Evolutionary conservation across 768 basidiomycete species (phyloP), one percentile per base, ranked within the genome.

Genomic region (Collybia sp.): DNA sequence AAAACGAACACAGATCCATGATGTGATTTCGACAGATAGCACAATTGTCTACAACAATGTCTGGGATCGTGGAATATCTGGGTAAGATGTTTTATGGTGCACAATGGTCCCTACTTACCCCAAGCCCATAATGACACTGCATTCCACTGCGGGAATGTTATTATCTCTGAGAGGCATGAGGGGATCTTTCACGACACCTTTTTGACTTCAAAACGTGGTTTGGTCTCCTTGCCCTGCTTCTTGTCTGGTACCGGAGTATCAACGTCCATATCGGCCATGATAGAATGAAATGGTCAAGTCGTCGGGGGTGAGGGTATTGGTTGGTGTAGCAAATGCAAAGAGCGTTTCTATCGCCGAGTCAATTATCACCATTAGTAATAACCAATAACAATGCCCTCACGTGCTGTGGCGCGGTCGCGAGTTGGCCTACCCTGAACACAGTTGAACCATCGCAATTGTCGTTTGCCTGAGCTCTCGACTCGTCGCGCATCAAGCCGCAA

Each of bases 1-100:
- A 8, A 30, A 42, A 70, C 88, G 58, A 57, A 98, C 96, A 99
- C 38, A 98, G 85, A 67, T 99, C 96, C 96, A 99, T 99, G 72
- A 99, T 98, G 62, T 99, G 95, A 65, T 97, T 97, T 66, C 93
- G 83, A 77, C 96, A 99, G 72, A 99, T 99, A 42, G 96, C 96
- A 59, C 96, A 98, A 70, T 97, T 99, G 69, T 98, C 95, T 47
- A 97, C 95, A 49, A 96, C 93, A 60, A 98, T 97, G 64, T 98
- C 94, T 95, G 51, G 38, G 35, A 34, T 43, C 40, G 36, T 30
- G 39, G 40, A n/a, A 50, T 33, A 35, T 37, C 13, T 25, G 8
- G 25, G 25, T 25, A 25, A 44, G 19, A 13, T 30, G 9, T 4
- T 34, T 17, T 19, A 35, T 30, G 17, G 39, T 44, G 25, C 8